These are phyloP conservation scores for Lunasporangiospora selenospora DNA, from an alignment of 192 early-diverging fungal genomes.

Conservation along the genomic window DNA sequence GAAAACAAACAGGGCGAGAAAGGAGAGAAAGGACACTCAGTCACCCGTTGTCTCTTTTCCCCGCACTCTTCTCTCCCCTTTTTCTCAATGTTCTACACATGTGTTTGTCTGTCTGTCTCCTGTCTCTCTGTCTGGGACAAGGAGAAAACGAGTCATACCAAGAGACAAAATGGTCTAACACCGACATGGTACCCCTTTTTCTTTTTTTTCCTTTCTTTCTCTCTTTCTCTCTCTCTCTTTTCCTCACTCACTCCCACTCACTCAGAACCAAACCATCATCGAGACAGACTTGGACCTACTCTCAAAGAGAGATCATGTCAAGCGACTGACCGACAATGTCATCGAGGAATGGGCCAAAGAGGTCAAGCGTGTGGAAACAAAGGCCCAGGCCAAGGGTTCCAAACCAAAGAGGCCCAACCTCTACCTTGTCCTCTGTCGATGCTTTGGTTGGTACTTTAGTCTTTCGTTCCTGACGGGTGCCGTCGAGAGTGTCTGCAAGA, in stretches of 20 bases:
- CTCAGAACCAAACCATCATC: conserved; percentile 36
- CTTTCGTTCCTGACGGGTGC: conserved; percentile 32
- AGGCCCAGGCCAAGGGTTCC: conserved; percentile 9
- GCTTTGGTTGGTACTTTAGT: conserved; percentile 41
- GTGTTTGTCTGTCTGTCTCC: not conserved
- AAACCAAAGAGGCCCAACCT: conserved; percentile 32
- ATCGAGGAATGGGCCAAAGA: conserved; percentile 36
- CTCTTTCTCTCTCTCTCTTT: not conserved
- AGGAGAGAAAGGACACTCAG: not conserved
- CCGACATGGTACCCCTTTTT: no score
- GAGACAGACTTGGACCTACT: conserved; percentile 42
- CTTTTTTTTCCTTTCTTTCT: not conserved
- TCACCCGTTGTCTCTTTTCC: not conserved
- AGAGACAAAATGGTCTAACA: no score
- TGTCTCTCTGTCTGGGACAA: no score
- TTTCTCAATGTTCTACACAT: not conserved
- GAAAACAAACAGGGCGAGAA: not conserved
- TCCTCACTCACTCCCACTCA: no score
- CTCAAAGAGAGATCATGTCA: conserved; percentile 39
- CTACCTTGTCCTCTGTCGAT: conserved; percentile 26
- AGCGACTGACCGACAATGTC: conserved; percentile 28
- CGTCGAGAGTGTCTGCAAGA: conserved; percentile 45
- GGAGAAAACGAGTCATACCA: no score
- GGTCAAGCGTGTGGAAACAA: conserved; percentile 19
- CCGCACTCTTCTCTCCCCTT: no score